Conservation (phyloP, 805 yeast species). For the Candida railenensis region DNA sequence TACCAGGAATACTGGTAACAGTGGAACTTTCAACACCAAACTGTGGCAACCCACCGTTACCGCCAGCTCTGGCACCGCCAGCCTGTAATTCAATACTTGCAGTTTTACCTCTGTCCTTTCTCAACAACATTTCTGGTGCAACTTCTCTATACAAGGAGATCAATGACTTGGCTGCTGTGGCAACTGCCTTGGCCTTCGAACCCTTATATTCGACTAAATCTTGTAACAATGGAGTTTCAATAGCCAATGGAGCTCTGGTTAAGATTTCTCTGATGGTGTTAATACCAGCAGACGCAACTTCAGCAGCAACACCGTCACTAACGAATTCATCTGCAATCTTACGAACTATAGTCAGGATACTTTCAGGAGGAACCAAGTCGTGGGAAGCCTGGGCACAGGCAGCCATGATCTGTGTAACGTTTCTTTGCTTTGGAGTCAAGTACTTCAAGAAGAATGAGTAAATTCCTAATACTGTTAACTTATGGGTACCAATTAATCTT, state of each 20-base stretch:
- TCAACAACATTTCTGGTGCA: conserved; percentile 91
- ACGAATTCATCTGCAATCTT: conserved; percentile 97
- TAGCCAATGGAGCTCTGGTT: conserved; percentile 91
- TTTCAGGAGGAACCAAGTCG: conserved; percentile 96
- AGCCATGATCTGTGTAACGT: conserved; percentile 95
- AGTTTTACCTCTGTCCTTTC: conserved; percentile 89
- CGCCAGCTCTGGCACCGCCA: conserved; percentile 4
- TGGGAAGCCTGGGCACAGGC: conserved; percentile 96
- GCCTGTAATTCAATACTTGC: conserved; percentile 81
- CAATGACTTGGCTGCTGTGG: conserved; percentile 89
- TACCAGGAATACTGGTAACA: conserved; percentile 81
- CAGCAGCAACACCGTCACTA: conserved; percentile 96
- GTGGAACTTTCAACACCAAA: conserved; percentile 73
- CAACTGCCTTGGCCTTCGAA: conserved; percentile 90
- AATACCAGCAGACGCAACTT: conserved; percentile 97
- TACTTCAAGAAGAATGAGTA: conserved; percentile 88
- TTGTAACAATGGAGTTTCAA: conserved; percentile 82
- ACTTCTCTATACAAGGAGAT: conserved; percentile 86
- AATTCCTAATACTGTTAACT: conserved; percentile 83
- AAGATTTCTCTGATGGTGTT: conserved; percentile 93
- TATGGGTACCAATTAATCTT: conserved; percentile 90
- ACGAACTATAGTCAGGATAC: conserved; percentile 72
- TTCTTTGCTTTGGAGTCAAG: conserved; percentile 88
- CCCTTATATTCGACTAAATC: conserved; percentile 90
- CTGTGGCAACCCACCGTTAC: conserved; percentile 34